Conservation (phyloP, 108 stramenopile genomes). For the Fragilaria radians region DNA sequence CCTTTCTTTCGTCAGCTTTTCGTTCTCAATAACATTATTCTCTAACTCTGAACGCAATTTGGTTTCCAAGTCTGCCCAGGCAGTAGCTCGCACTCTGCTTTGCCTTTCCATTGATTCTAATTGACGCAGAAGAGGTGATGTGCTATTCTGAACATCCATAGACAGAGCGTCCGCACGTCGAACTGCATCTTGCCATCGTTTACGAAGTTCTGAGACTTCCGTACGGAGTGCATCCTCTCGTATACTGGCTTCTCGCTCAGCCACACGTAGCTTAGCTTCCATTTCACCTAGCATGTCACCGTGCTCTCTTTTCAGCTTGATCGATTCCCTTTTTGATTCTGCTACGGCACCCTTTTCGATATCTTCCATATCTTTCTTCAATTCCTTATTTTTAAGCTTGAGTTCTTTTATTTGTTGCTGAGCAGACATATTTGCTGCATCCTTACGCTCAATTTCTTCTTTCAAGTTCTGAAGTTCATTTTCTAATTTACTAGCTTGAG, state of each 20-base stretch:
- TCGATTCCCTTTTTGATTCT: constrained; percentile 51
- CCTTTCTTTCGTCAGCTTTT: constrained; percentile 52
- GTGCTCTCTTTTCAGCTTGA: constrained; percentile 55
- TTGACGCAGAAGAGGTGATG: constrained; percentile 72
- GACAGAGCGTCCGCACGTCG: constrained; percentile 73
- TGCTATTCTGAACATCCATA: constrained; percentile 80
- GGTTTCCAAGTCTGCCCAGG: constrained; percentile 64
- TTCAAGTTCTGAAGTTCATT: constrained; percentile 33
- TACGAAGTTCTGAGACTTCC: constrained; percentile 70
- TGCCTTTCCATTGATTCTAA: constrained; percentile 76
- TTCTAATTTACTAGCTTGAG: constrained; percentile 62
- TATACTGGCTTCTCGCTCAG: constrained; percentile 68
- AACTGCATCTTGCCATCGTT: constrained; percentile 84
- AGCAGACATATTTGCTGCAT: constrained; percentile 41
- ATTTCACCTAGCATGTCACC: constrained; percentile 55
- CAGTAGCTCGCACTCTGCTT: constrained; percentile 54
- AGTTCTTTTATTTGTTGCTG: constrained; percentile 70
- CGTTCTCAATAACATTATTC: constrained; percentile 55
- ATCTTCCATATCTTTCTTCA: constrained; percentile 44
- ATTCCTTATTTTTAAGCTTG: constrained; percentile 38
- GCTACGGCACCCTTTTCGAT: constrained; percentile 40
- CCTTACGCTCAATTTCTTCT: constrained; percentile 57
- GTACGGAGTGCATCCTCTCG: constrained; percentile 79
- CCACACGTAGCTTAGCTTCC: constrained; percentile 61
- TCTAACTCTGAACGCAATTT: constrained; percentile 69